Base-by-base conservation (phyloP, 2,329 filamentous ascomycete species). In the Exophiala sideris region DNA sequence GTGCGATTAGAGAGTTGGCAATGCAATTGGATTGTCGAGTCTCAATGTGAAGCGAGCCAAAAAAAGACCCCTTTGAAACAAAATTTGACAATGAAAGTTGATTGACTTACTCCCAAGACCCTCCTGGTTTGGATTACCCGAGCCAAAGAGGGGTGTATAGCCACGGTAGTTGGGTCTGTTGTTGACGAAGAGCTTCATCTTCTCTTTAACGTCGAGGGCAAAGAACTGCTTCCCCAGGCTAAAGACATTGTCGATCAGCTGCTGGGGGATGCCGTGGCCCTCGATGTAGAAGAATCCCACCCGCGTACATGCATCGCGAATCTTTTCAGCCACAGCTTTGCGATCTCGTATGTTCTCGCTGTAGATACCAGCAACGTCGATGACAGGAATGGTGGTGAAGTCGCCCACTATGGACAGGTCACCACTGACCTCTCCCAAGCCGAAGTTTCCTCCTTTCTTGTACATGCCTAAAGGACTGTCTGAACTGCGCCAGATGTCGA, bases 181-280 rank as follows among this genome's bases (percentile, higher is more conserved):
- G 39, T 49, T 45, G 33, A 49, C 78, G 58, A 74, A 74, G 3
- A 78, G 74, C 33, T 77, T 70, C 54, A 77, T 69, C 58, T 78
- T 79, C 57, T 73, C 73, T 47, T 75, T 69, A 3, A 72, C 64
- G 0, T 73, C 67, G 1, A 76, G 62, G 2, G 69, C 63, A 50
- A 78, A 79, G 51, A 79, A 73, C 1, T 46, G 35, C 21, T 52
- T 38, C 9, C 60, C 60, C 36, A 39, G 50, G 24, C 48, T 39
- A 46, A 62, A 54, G 3, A 54, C 16, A 7, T 42, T 34, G 32
- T 52, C 46, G 34, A 61, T 58, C 8, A 54, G 54, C 5, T 62
- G 36, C 34, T 60, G 53, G 9, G 58, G 59, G 16, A 64, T 54
- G 11, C 57, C 62, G 48, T 64, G 62, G 46, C 57, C 55, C 32